Evolutionary conservation across 305 asterid genomes (phyloP).

Genomic region (Fraxinus sp.): DNA sequence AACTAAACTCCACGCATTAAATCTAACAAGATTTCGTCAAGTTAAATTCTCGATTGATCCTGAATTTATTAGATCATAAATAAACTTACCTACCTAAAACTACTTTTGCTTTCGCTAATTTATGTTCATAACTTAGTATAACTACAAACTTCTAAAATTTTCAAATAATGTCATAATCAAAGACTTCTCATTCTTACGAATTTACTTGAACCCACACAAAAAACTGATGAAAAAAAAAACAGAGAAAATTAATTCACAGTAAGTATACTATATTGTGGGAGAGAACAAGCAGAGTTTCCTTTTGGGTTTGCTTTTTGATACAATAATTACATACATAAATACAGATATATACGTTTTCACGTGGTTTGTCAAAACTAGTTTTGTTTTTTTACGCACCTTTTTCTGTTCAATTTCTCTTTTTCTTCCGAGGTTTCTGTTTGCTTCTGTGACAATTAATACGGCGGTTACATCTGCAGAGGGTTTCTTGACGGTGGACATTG

Average conservation of each 20-base stretch:
- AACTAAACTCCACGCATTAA: not conserved
- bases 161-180: not conserved
- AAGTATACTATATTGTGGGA: not conserved
- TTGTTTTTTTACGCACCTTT: conserved; percentile 19
- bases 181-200: too few species aligned
- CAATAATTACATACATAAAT: conserved; percentile 2
- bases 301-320: conserved; percentile 22
- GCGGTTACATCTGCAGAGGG: conserved; percentile 46
- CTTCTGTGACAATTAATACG: conserved; percentile 42
- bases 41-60: not conserved
- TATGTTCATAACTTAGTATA: not conserved
- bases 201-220: conserved; percentile 24
- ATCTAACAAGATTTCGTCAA: not conserved
- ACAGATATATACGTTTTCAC: conserved; percentile 31
- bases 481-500: conserved; percentile 52
- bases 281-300: conserved; percentile 21
- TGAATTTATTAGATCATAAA: not conserved
- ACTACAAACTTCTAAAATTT: not conserved
- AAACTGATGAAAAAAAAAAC: not conserved
- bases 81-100: not conserved
- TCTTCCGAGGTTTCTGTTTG: conserved; percentile 43
- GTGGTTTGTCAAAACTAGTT: conserved; percentile 34
- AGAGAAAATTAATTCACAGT: not conserved
- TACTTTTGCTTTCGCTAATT: not conserved
- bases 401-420: conserved; percentile 35